Percentiles rank a stretch among this genome's conserved stretches.
phyloP scores from a whole-genome alignment of 495 filamentous ascomycete species.

The Tuber umbilicatum region DNA sequence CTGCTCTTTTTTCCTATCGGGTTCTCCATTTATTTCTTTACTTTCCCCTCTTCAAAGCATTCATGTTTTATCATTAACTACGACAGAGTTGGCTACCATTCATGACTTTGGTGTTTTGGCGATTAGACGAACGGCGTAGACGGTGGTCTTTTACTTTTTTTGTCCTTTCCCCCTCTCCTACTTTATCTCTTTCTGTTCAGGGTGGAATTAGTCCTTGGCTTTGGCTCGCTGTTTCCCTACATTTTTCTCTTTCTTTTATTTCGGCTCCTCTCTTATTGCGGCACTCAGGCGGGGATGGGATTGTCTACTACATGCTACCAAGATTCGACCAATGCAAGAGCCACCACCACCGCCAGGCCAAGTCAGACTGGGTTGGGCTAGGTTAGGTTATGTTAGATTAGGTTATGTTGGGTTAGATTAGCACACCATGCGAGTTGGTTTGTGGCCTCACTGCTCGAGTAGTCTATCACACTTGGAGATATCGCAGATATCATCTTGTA shows the following conservation, averaged over 20 bases:
- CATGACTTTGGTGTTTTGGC: background rate
- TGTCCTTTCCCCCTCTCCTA: background rate
- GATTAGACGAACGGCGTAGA: background rate
- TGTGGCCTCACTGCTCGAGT: too few relatives aligned
- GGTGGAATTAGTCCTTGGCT: background rate
- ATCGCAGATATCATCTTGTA: background rate
- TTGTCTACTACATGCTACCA: background rate
- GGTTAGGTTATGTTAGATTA: background rate
- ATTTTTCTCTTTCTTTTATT: background rate
- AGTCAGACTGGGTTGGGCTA: background rate
- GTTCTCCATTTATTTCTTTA: background rate
- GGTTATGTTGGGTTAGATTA: background rate
- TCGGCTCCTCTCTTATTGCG: background rate
- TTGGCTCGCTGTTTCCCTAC: background rate
- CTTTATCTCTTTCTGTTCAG: background rate
- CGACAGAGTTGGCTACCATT: background rate
- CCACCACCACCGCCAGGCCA: background rate
- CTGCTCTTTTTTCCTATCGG: background rate
- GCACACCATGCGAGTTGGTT: background rate
- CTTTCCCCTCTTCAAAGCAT: background rate
- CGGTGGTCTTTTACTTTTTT: background rate
- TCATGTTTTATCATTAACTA: background rate
- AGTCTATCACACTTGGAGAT: background rate
- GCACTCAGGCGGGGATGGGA: background rate
- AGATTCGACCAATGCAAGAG: background rate